phyloP scores from a whole-genome alignment of 257 asterid genomes.

The Scutellaria galericulata region DNA sequence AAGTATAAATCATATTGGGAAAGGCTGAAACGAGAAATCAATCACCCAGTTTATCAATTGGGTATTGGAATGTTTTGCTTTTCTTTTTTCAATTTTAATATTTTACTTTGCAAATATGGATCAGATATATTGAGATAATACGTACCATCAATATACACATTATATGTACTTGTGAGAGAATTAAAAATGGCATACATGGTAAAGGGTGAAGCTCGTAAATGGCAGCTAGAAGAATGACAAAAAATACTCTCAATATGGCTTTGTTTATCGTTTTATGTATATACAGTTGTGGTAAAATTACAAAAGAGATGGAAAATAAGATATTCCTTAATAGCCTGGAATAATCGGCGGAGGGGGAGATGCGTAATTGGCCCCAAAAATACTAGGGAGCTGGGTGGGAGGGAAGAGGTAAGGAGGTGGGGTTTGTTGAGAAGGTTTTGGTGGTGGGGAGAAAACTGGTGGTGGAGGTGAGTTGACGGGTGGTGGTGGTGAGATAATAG shows the following conservation, averaged over 20 bases:
- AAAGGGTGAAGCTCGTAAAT: not conserved
- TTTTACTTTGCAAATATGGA: no score
- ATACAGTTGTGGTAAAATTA: not conserved
- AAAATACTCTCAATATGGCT: not conserved
- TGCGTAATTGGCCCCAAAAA: constrained; percentile 46
- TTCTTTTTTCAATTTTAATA: no score
- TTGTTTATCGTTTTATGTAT: constrained; percentile 1
- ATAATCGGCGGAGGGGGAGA: constrained; percentile 66
- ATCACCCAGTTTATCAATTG: no score
- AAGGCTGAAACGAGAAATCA: no score
- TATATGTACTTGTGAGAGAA: not conserved
- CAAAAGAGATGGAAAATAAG: not conserved
- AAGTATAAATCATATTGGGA: no score
- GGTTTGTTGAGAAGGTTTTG: constrained; percentile 1
- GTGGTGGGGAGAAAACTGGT: constrained; percentile 21
- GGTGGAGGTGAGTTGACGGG: constrained; percentile 27
- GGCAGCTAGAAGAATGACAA: constrained; percentile 8
- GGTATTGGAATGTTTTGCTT: no score
- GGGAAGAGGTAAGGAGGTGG: constrained; percentile 36
- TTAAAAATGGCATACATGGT: not conserved
- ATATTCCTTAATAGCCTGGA: constrained; percentile 61
- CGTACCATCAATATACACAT: constrained; percentile 11
- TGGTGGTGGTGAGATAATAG: not conserved
- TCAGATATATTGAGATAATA: not conserved
- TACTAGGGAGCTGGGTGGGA: constrained; percentile 39